These are phyloP conservation scores for Puya raimondii DNA, from an alignment of 176 grass and related monocot genomes.

Conservation along the genomic window DNA sequence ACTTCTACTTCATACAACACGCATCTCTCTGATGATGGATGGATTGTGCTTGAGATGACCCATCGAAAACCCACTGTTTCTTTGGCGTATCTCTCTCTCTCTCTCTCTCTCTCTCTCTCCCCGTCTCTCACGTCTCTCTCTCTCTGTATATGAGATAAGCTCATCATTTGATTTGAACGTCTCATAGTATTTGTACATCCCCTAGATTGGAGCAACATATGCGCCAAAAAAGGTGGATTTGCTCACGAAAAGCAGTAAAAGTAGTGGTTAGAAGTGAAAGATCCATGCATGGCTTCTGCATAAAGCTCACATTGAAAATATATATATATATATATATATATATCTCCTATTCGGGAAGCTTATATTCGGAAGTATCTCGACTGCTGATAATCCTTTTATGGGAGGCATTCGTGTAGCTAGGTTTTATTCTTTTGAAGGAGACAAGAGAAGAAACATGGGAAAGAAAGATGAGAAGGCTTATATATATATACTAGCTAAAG, in stretches of 20 bases:
- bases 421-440: no score
- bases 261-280: slow-evolving; percentile 21
- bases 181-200: slow-evolving; percentile 53
- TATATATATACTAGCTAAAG: no score
- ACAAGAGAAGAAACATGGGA: no score
- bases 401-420: not conserved
- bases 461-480: no score
- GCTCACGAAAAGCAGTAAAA: slow-evolving; percentile 19
- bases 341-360: not conserved
- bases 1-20: slow-evolving; percentile 22
- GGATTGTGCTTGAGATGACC: slow-evolving; percentile 71
- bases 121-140: not conserved
- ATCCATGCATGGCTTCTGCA: not conserved
- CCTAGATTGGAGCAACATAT: slow-evolving; percentile 22
- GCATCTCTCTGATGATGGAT: slow-evolving; percentile 29
- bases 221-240: slow-evolving; percentile 57
- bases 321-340: not conserved
- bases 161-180: slow-evolving; percentile 76
- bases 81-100: slow-evolving; percentile 4
- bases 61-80: slow-evolving; percentile 37
- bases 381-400: not conserved
- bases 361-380: not conserved
- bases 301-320: not conserved
- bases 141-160: slow-evolving; percentile 9
- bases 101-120: slow-evolving; percentile 36